Percentiles rank a stretch among this genome's conserved stretches.
Conservation (phyloP, 2,329 filamentous ascomycete species). For the Penicillium sp. region DNA sequence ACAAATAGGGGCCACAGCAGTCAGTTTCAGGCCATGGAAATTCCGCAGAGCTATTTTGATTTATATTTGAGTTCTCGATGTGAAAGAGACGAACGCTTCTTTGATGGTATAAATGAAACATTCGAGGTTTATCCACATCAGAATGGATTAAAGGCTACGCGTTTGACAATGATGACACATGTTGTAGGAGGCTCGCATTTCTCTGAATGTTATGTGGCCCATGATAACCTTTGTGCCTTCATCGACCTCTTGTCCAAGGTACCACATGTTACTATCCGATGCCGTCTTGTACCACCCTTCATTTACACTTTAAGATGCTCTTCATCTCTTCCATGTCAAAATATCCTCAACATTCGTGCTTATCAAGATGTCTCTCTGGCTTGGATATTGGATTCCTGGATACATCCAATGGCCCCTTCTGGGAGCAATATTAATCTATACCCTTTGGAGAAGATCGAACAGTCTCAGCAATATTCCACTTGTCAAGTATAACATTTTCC, state of each 20-base stretch:
- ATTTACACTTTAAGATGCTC: background rate
- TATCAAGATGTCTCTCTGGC: background rate
- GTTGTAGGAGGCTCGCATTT: no score
- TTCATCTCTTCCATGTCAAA: background rate
- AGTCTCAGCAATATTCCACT: conserved; percentile 27
- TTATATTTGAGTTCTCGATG: no score
- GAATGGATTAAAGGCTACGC: no score
- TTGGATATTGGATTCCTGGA: conserved; percentile 1
- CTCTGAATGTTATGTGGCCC: no score
- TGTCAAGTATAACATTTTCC: conserved; percentile 21
- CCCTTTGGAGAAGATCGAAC: conserved; percentile 10
- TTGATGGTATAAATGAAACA: no score
- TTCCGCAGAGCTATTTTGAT: no score
- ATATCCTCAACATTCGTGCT: background rate
- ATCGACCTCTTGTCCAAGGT: background rate
- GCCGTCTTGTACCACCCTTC: conserved; percentile 19
- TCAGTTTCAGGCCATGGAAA: no score
- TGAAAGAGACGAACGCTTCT: no score
- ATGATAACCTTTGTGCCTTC: background rate
- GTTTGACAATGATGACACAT: no score
- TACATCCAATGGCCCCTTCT: conserved; percentile 13
- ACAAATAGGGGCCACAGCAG: no score
- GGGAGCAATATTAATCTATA: conserved; percentile 13
- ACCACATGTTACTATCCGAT: conserved; percentile 22
- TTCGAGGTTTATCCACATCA: no score